A percentile compares a stretch with the other conserved stretches of the same genome.
Conservation (phyloP, 169 alveolate genomes). For the Blepharisma undulans region DNA sequence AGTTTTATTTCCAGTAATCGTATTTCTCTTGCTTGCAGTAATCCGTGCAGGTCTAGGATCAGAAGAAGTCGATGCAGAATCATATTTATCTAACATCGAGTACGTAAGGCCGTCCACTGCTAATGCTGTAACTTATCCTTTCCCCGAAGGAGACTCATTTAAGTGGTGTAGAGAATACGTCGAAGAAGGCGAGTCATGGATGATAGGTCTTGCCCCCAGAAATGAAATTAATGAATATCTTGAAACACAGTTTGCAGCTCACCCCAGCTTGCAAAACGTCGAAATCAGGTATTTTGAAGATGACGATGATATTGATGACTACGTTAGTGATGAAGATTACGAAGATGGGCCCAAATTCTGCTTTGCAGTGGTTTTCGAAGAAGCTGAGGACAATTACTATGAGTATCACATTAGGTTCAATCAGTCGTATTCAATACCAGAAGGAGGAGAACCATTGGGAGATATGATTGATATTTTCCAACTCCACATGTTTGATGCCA, state of each 20-base stretch:
- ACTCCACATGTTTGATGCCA: not conserved
- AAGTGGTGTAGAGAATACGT: not conserved
- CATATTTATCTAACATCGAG: not conserved
- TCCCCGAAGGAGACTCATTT: conserved; percentile 2
- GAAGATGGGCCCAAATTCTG: conserved; percentile 21
- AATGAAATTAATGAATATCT: conserved; percentile 6
- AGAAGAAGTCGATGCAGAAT: conserved; percentile 9
- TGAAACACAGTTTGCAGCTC: not conserved
- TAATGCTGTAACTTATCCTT: not conserved
- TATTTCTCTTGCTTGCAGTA: not conserved
- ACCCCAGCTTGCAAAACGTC: not conserved
- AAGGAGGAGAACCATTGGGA: not conserved
- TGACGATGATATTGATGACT: not conserved
- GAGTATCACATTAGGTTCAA: conserved; percentile 9
- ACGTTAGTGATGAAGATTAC: conserved; percentile 9
- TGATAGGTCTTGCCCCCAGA: conserved; percentile 19
- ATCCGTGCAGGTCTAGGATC: not conserved
- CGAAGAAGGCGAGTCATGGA: conserved; percentile 6
- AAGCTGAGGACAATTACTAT: not conserved
- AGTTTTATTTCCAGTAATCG: conserved; percentile 25
- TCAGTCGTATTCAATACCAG: not conserved
- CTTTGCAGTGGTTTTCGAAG: conserved; percentile 22
- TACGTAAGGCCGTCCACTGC: not conserved
- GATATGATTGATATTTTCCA: not conserved
- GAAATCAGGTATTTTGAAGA: not conserved